Evolutionary conservation across 164 flowering plant species (phyloP).

Genomic region (Euptelea pleiosperma): DNA sequence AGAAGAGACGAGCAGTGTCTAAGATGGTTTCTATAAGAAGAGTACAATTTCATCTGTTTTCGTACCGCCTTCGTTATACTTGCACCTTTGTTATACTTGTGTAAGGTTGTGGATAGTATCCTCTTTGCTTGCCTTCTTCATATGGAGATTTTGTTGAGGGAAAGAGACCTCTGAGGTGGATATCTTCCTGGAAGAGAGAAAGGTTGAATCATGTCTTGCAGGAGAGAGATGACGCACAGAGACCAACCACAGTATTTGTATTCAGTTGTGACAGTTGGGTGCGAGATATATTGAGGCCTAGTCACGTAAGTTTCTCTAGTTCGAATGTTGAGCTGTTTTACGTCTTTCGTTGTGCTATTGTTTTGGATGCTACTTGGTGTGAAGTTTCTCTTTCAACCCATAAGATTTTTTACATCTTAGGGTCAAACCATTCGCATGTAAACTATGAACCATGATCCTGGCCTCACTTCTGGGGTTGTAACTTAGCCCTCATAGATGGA

Average conservation of each 20-base stretch:
- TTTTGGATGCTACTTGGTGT: too few species aligned
- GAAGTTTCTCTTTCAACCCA: too few species aligned
- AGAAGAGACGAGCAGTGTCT: not conserved
- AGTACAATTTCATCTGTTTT: constrained; percentile 1
- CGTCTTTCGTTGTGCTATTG: not conserved
- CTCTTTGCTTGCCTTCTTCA: too few species aligned
- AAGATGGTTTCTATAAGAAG: not conserved
- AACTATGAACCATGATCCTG: not conserved
- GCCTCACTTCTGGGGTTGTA: not conserved
- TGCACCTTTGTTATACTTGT: constrained; percentile 5
- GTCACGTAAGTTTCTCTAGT: constrained; percentile 1
- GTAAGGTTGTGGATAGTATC: constrained; percentile 3
- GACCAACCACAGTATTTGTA: not conserved
- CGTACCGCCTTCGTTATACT: constrained; percentile 2
- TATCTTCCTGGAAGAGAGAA: not conserved
- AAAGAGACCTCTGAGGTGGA: not conserved
- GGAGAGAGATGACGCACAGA: not conserved
- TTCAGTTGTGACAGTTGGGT: not conserved
- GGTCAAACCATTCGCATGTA: not conserved
- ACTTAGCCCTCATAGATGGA: not conserved
- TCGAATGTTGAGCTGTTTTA: not conserved
- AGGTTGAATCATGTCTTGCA: too few species aligned
- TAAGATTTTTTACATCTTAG: not conserved
- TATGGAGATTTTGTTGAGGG: not conserved
- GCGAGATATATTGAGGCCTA: not conserved